Percentiles rank a stretch among this genome's conserved stretches.
phyloP scores from a whole-genome alignment of 345 rosid species.

The Salix viminalis region DNA sequence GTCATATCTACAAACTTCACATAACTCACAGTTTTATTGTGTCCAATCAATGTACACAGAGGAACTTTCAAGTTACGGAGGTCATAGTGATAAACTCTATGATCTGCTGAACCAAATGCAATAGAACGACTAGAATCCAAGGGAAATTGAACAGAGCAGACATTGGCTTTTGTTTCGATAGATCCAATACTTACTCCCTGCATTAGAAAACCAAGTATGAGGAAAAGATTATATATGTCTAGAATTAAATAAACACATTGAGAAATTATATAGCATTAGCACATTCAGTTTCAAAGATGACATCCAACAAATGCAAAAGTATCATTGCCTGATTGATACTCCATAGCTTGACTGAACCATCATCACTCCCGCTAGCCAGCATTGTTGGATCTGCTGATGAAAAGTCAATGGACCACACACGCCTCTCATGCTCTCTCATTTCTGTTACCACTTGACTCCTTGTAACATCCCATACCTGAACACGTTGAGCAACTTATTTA shows the following conservation, averaged over 20 bases:
- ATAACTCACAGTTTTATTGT: slow-evolving; percentile 84
- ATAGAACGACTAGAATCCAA: slow-evolving; percentile 67
- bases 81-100: slow-evolving; percentile 83
- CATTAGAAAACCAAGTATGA: slow-evolving; percentile 42
- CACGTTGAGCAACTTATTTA: slow-evolving; percentile 12
- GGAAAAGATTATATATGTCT: slow-evolving; percentile 42
- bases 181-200: slow-evolving; percentile 86
- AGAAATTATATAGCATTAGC: slow-evolving; percentile 47
- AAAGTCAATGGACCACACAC: slow-evolving; percentile 92
- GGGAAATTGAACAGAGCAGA: slow-evolving; percentile 92
- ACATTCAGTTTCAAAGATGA: slow-evolving; percentile 82
- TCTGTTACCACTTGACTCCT: slow-evolving; percentile 72
- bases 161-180: slow-evolving; percentile 87
- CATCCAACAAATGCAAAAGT: slow-evolving; percentile 74
- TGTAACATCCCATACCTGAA: slow-evolving; percentile 91
- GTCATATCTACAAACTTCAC: slow-evolving; percentile 77
- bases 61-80: slow-evolving; percentile 79
- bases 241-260: slow-evolving; percentile 15
- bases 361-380: slow-evolving; percentile 95
- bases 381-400: slow-evolving; percentile 88
- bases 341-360: slow-evolving; percentile 96
- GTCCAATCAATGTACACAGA: slow-evolving; percentile 76
- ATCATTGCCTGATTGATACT: slow-evolving; percentile 99
- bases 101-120: slow-evolving; percentile 98
- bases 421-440: slow-evolving; percentile 86